Percentiles rank a stretch among this genome's conserved stretches.
These are phyloP conservation scores for Suhomyces anneliseae DNA, from an alignment of 1,139 yeast species.

Conservation along the genomic window DNA sequence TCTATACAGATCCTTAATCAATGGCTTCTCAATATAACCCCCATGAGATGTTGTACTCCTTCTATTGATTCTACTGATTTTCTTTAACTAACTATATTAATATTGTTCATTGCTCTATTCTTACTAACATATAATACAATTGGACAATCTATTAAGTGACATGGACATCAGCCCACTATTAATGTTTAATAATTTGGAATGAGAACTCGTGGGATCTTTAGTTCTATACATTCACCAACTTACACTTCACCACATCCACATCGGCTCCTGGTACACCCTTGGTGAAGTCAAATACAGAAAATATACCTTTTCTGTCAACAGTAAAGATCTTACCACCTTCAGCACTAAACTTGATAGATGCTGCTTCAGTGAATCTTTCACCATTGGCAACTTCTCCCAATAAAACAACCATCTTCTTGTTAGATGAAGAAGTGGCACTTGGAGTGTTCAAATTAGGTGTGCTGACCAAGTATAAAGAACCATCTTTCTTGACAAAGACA, in stretches of 20 bases:
- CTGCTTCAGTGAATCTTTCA: constrained; percentile 65
- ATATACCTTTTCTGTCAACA: constrained; percentile 77
- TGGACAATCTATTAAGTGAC: too few species aligned
- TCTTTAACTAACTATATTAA: too few species aligned
- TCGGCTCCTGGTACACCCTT: constrained; percentile 77
- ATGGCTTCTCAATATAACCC: too few species aligned
- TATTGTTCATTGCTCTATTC: too few species aligned
- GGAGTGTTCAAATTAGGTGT: constrained; percentile 56
- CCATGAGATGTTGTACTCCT: too few species aligned
- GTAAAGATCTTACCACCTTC: constrained; percentile 79
- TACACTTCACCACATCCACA: constrained; percentile 77
- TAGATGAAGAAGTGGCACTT: constrained; percentile 9
- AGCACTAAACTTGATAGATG: constrained; percentile 69
- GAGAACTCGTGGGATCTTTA: not conserved
- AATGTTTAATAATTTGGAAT: not conserved
- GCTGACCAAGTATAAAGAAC: constrained; percentile 68
- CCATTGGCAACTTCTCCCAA: constrained; percentile 82
- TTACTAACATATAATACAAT: too few species aligned
- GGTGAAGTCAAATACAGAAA: constrained; percentile 82
- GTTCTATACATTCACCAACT: constrained; percentile 41
- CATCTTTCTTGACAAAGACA: constrained; percentile 77
- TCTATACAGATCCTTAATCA: too few species aligned
- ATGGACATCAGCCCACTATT: too few species aligned
- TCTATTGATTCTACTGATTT: too few species aligned
- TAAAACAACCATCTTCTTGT: constrained; percentile 57